Evolutionary conservation across 495 filamentous ascomycete species (phyloP), one percentile per base, ranked within the genome.

Genomic region (Saxophila tyrrhenica): DNA sequence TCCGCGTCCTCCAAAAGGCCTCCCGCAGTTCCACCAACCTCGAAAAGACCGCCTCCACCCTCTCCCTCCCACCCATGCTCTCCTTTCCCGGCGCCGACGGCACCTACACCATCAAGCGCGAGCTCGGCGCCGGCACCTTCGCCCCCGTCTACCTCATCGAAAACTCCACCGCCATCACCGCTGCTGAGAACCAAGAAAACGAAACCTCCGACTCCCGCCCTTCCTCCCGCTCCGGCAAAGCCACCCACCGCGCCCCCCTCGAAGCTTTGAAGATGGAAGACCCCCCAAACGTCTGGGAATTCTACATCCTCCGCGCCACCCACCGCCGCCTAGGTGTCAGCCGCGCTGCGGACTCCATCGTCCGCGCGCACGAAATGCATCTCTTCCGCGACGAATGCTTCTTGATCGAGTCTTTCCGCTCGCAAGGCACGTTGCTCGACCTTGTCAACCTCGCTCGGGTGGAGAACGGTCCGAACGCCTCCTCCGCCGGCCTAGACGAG

Each of bases 261-360:
- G 87, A 95, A 67, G 92, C 92, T 1, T 72, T 98, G 57, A 98
- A 98, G 67, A 85, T 94, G 77, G 92, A 98, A 66, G 80, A 84
- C 47, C 89, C 90, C 2, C 87, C 90, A 0, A 83, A 80, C 15
- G 71, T 86, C 0, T 98, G 94, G 92, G 92, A 98, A 64, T 98
- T 96, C 67, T 86, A 95, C 68, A 94, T 98, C 69, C 91, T 96
- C 72, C 83, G 85, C 1, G 79, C 85, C 23, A 80, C 87, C 1
- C 81, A 89, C 49, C 72, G 78, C 0, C 85, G 92, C 5, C 74
- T 97, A 0, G 80, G 78, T 0, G 73, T 79, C 11, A 75, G 77
- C 15, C 83, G 90, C 2, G 82, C 84, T 0, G 73, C 78, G 0
- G 81, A 85, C 0, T 90, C 85, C 39, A 73, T 98, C 47, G 78